Percentiles rank a stretch among this genome's conserved stretches.
Conservation (phyloP, 2,329 filamentous ascomycete genomes). For the Elsinoe ampelina region DNA sequence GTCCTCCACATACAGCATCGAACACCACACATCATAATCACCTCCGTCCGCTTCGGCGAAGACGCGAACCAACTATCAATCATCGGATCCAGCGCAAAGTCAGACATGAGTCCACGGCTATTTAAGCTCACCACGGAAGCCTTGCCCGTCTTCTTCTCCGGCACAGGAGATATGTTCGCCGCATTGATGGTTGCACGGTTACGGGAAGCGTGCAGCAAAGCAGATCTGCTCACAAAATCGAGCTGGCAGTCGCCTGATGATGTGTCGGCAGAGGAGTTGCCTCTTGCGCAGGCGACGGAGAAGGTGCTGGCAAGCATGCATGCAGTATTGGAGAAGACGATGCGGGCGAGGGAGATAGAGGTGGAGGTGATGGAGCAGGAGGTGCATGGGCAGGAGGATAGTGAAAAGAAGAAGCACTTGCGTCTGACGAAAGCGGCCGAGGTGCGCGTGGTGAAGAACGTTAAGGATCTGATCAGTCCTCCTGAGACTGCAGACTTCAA, state of each 20-base stretch:
- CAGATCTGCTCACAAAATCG: slow-evolving; percentile 42
- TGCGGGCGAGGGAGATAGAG: slow-evolving; percentile 55
- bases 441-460: slow-evolving; percentile 69
- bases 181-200: slow-evolving; percentile 81
- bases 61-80: slow-evolving; percentile 41
- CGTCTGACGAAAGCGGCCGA: slow-evolving; percentile 77
- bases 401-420: slow-evolving; percentile 54
- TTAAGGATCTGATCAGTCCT: slow-evolving; percentile 58
- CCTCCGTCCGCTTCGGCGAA: slow-evolving; percentile 64
- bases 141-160: slow-evolving; percentile 88
- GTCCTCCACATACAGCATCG: slow-evolving; percentile 58
- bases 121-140: slow-evolving; percentile 82
- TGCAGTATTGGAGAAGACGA: slow-evolving; percentile 61
- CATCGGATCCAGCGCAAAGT: slow-evolving; percentile 65
- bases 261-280: slow-evolving; percentile 60
- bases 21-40: slow-evolving; percentile 85
- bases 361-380: slow-evolving; percentile 43
- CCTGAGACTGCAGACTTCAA: slow-evolving; percentile 53
- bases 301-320: slow-evolving; percentile 93
- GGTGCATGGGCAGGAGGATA: slow-evolving; percentile 35
- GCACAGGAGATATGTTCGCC: slow-evolving; percentile 97
- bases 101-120: slow-evolving; percentile 58
- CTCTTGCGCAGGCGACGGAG: slow-evolving; percentile 72
- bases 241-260: slow-evolving; percentile 72
- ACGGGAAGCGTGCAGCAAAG: slow-evolving; percentile 62